Conservation (phyloP, 1,284 basidiomycete species). For the Cryptococcus amylolentus region DNA sequence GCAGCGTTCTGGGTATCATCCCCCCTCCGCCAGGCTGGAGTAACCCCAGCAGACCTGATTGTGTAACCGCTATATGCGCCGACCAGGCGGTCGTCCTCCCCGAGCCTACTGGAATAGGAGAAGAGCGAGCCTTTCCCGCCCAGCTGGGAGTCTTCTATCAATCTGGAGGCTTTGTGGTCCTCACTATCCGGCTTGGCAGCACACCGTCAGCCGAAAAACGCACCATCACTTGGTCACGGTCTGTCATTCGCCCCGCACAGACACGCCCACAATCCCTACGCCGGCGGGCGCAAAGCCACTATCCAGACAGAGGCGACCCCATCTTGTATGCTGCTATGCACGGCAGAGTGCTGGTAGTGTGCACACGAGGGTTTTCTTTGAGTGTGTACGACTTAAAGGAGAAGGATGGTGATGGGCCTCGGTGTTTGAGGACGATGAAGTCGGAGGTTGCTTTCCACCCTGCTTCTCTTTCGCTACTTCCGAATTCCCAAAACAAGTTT, state of each 20-base stretch:
- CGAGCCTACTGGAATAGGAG: conserved; percentile 7
- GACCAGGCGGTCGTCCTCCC: conserved; percentile 32
- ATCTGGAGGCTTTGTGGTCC: conserved; percentile 45
- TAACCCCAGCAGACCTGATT: conserved; percentile 41
- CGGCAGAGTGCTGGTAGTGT: conserved; percentile 38
- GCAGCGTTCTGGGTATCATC: conserved; percentile 39
- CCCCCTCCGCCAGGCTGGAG: conserved; percentile 50
- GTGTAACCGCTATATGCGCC: conserved; percentile 42
- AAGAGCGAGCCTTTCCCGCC: conserved; percentile 21
- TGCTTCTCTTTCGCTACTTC: conserved; percentile 40
- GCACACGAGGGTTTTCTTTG: conserved; percentile 39
- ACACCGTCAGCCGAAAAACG: neutral
- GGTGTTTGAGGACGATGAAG: conserved; percentile 37
- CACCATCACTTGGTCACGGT: conserved; percentile 30
- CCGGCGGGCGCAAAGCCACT: conserved; percentile 18
- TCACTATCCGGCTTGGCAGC: conserved; percentile 19
- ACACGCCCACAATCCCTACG: conserved; percentile 20
- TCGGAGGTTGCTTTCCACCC: conserved; percentile 48
- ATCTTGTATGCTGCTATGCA: conserved; percentile 40
- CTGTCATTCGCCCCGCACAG: conserved; percentile 26
- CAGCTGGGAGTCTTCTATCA: conserved; percentile 45
- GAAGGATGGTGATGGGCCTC: neutral
- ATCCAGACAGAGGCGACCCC: conserved; percentile 25
- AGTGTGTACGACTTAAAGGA: conserved; percentile 30
- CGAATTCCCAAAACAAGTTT: conserved; percentile 1